Base-by-base conservation (phyloP, 257 asterid species). In the Echium plantagineum region DNA sequence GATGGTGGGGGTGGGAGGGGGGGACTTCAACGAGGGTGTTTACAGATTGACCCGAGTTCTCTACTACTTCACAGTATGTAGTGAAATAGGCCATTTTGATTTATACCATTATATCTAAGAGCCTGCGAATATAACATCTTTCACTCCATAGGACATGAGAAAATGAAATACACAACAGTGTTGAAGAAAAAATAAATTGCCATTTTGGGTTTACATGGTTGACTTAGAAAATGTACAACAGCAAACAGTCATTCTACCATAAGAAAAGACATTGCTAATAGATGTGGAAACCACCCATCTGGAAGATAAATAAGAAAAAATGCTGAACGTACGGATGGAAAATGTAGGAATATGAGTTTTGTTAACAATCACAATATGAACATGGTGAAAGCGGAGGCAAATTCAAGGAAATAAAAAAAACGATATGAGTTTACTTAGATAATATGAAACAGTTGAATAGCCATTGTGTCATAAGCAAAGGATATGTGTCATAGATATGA, bases 301-400 rank as follows among this genome's bases (percentile, higher is more conserved):
- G 17, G 13, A 13, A 42, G 17, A 0, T 12, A 35, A 8, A 35
- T 28, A 35, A 35, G 13, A 35, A 35, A 35, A 1, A 6, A 35
- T 35, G 47, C 13, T 35, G 15, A 35, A 35, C 5, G 17, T 7
- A 42, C 15, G 3, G 17, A 42, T 42, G 17, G 17, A 10, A 42
- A 42, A 42, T 42, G 1, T 42, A 42, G 49, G 17, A 42, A 42
- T 42, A 42, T 28, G 32, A 28, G 32, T 35, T n/a, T n/a, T 53
- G 57, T 7, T n/a, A 91, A 96, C 98, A 0, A 80, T 80, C 65
- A 97, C 98, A 55, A 93, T 75, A 59, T 97, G 97, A 75, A 84
- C 72, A 71, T 88, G 89, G 73, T 97, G 90, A 59, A 93, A 85
- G 78, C 97, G 76, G 66, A 93, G 97, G 16, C 49, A 0, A 42